These are phyloP conservation scores for Aspergillus pseudoglaucus DNA, from an alignment of 2,329 filamentous ascomycete genomes.

Conservation along the genomic window DNA sequence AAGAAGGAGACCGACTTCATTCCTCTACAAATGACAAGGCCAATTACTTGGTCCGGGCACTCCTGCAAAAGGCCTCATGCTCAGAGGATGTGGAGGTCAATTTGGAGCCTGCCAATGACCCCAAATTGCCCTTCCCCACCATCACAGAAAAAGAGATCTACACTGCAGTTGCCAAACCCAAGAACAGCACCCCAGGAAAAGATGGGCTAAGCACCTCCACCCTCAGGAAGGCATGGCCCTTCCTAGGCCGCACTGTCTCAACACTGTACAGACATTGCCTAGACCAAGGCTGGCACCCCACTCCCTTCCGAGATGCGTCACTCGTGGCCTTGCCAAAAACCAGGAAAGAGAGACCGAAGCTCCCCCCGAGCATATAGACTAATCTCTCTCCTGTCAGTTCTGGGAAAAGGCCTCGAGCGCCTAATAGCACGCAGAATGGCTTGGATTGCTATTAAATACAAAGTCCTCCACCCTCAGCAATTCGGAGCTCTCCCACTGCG, in stretches of 20 bases:
- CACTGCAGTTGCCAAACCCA: too few relatives aligned
- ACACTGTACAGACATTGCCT: background rate
- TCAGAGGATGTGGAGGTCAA: background rate
- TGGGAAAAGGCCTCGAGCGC: background rate
- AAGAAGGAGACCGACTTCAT: background rate
- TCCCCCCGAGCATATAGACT: background rate
- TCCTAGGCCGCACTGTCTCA: background rate
- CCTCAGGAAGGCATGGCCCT: background rate
- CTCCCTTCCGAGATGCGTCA: background rate
- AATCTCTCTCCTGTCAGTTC: background rate
- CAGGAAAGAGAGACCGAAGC: background rate
- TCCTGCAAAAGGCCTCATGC: background rate
- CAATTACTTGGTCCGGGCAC: background rate
- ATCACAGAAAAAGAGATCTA: too few relatives aligned
- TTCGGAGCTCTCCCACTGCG: too few relatives aligned
- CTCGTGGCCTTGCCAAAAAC: background rate
- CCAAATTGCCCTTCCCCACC: background rate
- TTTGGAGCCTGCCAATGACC: background rate
- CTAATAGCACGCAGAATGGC: background rate
- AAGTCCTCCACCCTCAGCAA: too few relatives aligned
- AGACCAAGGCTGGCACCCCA: background rate
- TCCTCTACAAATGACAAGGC: background rate
- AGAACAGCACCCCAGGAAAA: too few relatives aligned
- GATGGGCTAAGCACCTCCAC: background rate
- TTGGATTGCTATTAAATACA: too few relatives aligned